Base-by-base conservation (phyloP, 176 grass and related monocot species). In the Juncus inflexus region DNA sequence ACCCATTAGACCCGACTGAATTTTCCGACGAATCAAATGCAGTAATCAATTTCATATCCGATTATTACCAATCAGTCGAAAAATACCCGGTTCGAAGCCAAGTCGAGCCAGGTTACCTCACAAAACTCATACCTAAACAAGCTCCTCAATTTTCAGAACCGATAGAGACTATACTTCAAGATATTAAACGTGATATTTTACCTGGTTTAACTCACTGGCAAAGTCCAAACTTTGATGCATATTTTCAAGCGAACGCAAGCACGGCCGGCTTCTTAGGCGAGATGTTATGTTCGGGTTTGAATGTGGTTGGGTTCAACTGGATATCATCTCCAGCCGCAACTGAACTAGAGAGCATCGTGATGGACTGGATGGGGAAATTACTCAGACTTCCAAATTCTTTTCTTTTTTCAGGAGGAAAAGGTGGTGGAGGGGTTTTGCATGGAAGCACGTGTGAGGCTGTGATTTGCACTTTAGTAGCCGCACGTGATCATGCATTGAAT, bases 161-260 rank as follows among this genome's bases (percentile, higher is more conserved):
- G 2, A 64, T 81, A 35, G 81, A 78, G 2, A 4, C 13, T 37
- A 74, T 88, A 0, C 55, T 90, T 2, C n/a, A 60, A 60, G 90
- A 95, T 67, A 78, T 89, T 50, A 72, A 4, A 3, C 64, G 80
- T 28, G 65, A 87, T 65, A 92, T 92, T 38, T 13, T 91, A 61
- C 88, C 88, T 0, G 88, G 88, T 43, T 47, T 87, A 28, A 91
- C 88, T 15, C 88, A 91, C 47, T 91, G 88, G 88, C 88, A 91
- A 58, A 91, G 80, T 74, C 88, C 88, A 14, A 84, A 81, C 52
- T 87, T 70, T 54, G 87, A 65, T 66, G 84, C 84, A 0, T 85
- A 95, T 41, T 89, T 89, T 59, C 85, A 72, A 37, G 71, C 79
- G 19, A 89, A 84, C 42, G 87, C 75, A 9, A 95, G 90, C 76